Evolutionary conservation across 2,329 filamentous ascomycete species (phyloP), one percentile per base, ranked within the genome.

Genomic region (Corinectria fuckeliana): DNA sequence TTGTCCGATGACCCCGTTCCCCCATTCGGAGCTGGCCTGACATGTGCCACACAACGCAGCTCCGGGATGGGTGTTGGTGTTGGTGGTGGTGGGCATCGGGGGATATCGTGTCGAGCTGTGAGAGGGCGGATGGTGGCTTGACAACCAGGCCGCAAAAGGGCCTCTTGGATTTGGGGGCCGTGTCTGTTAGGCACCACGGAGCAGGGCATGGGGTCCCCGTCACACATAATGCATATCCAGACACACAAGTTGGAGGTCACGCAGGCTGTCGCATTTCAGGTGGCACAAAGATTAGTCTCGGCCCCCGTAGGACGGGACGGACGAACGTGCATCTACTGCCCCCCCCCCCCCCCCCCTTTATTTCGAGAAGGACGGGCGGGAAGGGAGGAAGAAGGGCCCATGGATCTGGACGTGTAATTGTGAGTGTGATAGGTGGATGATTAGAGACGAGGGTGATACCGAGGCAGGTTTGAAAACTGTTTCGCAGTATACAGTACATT

Each of bases 91-190:
- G 49, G 42, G 50, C 26, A 25, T 38, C 13, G 50, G 41, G 50
- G 21, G 61, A 51, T 67, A 61, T 74, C 72, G 72, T 74, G 72
- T 74, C 72, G 66, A 60, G 48, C 69, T 72, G 62, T 74, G 71
- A 74, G 70, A 74, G 72, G n/a, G 72, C 67, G 64, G 60, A 61
- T 47, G 32, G 32, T 20, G 10, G 38, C 32, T 13, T 9, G 30
- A 28, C 48, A 16, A n/a, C n/a, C n/a, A n/a, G n/a, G n/a, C n/a
- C n/a, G n/a, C 41, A 62, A 61, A 66, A 62, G 66, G 57, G 66
- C 69, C 49, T 56, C 2, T 14, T 28, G 6, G 58, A 56, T 36
- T 50, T 44, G 41, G 48, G 54, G 56, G 44, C 53, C 51, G 58
- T 25, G 25, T 53, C 28, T 14, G 26, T 45, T 45, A 45, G 41